A percentile compares a stretch with the other conserved stretches of the same genome.
Conservation (phyloP, 441 rosid genomes). For the Croton setiger region DNA sequence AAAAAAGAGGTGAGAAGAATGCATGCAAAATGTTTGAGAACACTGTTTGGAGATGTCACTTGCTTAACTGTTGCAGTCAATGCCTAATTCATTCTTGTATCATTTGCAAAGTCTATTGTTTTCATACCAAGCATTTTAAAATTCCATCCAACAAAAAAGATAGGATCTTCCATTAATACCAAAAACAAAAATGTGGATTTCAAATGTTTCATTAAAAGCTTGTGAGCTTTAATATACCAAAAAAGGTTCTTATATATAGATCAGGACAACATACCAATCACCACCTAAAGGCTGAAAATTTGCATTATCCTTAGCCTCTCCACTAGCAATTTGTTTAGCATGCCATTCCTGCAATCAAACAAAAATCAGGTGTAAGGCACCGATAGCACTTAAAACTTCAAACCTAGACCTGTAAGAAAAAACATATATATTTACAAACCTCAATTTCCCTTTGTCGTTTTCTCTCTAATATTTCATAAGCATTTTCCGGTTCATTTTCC, state of each 20-base stretch:
- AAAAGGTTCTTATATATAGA: no score
- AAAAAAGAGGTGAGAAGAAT: neutral
- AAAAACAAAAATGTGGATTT: no score
- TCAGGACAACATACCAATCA: slow-evolving; percentile 63
- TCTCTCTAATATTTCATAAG: slow-evolving; percentile 58
- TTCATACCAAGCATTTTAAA: no score
- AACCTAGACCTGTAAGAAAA: neutral
- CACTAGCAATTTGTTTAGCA: slow-evolving; percentile 80
- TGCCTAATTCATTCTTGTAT: no score
- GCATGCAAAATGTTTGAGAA: no score
- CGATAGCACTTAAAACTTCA: neutral
- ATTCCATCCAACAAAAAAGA: no score
- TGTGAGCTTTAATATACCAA: neutral
- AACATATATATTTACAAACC: slow-evolving; percentile 31
- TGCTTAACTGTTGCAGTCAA: no score
- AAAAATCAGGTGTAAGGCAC: slow-evolving; percentile 4
- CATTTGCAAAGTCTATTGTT: no score
- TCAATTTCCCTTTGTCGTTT: slow-evolving; percentile 83
- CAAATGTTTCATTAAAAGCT: no score
- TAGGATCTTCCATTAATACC: no score
- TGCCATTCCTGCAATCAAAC: slow-evolving; percentile 67
- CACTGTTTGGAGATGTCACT: no score
- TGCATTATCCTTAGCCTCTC: slow-evolving; percentile 92
- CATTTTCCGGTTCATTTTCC: slow-evolving; percentile 71
- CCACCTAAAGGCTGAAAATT: slow-evolving; percentile 97